These are phyloP conservation scores for Stagonosporopsis rhizophila DNA, from an alignment of 2,329 filamentous ascomycete genomes.

Conservation along the genomic window DNA sequence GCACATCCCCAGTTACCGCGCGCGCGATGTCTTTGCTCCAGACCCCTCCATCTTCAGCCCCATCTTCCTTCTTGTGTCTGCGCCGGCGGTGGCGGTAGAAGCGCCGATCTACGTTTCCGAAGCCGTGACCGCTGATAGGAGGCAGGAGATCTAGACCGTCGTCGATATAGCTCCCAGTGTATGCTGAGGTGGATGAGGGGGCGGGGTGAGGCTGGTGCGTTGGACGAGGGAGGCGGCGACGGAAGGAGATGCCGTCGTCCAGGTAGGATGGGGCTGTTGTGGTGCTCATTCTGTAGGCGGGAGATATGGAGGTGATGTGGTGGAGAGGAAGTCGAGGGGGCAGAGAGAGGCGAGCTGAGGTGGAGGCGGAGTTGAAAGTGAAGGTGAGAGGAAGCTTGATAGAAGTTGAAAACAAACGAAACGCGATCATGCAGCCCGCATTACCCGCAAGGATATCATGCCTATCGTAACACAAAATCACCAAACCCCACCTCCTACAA, in stretches of 20 bases:
- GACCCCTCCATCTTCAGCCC: background rate
- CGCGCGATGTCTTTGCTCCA: slow-evolving; percentile 21
- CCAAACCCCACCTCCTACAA: slow-evolving; percentile 48
- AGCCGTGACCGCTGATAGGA: slow-evolving; percentile 12
- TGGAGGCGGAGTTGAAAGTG: slow-evolving; percentile 1
- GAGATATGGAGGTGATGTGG: background rate
- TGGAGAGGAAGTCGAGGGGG: background rate
- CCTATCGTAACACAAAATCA: background rate
- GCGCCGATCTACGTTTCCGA: slow-evolving; percentile 21
- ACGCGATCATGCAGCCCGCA: background rate
- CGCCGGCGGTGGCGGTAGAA: slow-evolving; percentile 25
- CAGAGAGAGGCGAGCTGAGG: background rate
- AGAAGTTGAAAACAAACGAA: background rate
- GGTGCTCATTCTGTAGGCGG: slow-evolving; percentile 19
- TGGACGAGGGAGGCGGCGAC: slow-evolving; percentile 21
- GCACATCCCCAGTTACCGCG: slow-evolving; percentile 36
- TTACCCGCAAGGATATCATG: slow-evolving; percentile 17
- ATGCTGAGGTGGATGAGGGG: slow-evolving; percentile 17
- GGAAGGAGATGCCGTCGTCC: slow-evolving; percentile 35
- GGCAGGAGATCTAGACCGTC: slow-evolving; percentile 35
- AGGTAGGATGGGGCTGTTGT: slow-evolving; percentile 27
- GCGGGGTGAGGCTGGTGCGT: slow-evolving; percentile 11
- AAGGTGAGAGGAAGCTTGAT: slow-evolving; percentile 2
- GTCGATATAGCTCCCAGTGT: slow-evolving; percentile 40
- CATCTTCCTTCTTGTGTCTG: background rate